Conservation (phyloP, 163 green algal genomes). For the Chlorella variabilis region DNA sequence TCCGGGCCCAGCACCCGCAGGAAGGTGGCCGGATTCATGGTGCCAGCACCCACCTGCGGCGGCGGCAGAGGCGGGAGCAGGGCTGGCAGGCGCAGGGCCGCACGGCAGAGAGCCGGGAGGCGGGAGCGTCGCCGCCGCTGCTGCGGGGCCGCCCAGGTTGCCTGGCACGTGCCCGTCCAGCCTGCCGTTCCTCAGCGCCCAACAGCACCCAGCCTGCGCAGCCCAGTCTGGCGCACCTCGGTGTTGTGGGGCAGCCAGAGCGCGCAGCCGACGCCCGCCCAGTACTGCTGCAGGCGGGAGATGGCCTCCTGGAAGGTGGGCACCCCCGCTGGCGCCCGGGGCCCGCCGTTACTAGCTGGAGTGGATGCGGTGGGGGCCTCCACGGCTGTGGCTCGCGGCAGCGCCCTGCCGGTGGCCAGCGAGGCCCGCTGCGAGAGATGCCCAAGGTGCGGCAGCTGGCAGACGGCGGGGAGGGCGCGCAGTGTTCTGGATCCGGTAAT, state of each 20-base stretch:
- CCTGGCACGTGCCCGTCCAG: no score
- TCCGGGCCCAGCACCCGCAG: slow-evolving; percentile 95
- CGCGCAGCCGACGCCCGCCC: slow-evolving; percentile 85
- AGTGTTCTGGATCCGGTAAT: slow-evolving; percentile 2
- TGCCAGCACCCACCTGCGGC: slow-evolving; percentile 90
- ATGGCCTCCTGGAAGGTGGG: slow-evolving; percentile 96
- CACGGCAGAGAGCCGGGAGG: no score
- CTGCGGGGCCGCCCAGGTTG: no score
- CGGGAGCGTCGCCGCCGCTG: no score
- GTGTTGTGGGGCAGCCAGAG: slow-evolving; percentile 97
- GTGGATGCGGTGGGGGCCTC: not conserved
- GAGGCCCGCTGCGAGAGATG: not conserved
- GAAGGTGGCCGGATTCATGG: slow-evolving; percentile 95
- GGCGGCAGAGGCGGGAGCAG: not conserved
- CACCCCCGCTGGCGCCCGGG: slow-evolving; percentile 10
- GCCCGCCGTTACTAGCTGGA: not conserved
- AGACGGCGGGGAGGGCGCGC: not conserved
- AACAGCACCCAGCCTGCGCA: no score
- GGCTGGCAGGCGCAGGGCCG: not conserved
- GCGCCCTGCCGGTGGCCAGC: not conserved
- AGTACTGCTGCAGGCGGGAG: slow-evolving; percentile 91
- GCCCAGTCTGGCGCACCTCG: slow-evolving; percentile 72
- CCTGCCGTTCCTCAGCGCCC: no score
- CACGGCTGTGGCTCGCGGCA: not conserved
- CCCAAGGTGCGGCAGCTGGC: not conserved